Base-by-base conservation (phyloP, 805 yeast species). In the Jamesozyma jinghongensis region DNA sequence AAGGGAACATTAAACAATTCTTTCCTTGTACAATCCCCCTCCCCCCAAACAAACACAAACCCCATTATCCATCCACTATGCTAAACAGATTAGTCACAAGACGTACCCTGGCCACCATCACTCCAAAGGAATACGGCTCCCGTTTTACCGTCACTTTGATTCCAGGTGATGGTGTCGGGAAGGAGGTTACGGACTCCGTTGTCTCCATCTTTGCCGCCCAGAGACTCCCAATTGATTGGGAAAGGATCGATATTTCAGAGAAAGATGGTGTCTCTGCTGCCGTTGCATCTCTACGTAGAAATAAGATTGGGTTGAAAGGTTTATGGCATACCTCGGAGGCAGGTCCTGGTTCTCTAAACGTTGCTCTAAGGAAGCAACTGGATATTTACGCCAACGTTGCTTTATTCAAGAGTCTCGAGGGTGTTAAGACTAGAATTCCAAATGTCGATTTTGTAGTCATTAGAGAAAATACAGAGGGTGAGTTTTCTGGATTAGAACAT, bases 381-480 rank as follows among this genome's bases (percentile, higher is more conserved):
- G 97, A 92, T 67, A 85, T 90, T 57, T 92, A 81, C 61, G 98
- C 98, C 44, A 85, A 95, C 28, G 76, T 90, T 50, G 94, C 92
- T n/a, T 74, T 87, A 56, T 86, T 87, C 73, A 86, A 88, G 71
- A 83, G 85, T 67, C 77, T 92, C 47, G 92, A 94, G 46, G 97
- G 97, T 66, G 95, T 88, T 50, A 75, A 85, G 66, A 81, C 95
- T 46, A 85, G 88, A 67, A 76, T 87, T 62, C 75, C 81, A 47
- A 87, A 84, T 53, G 85, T 90, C 51, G 96, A 88, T 70, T 76
- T 90, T 61, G 96, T 88, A 32, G 74, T 92, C 51, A 94, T 92
- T 63, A 86, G 98, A 75, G 98, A 92, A 70, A 92, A 92, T 75
- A 90, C 97, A 53, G 97, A 90, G 72, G 97, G 95, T 71, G 97